Base-by-base conservation (phyloP, 176 grass and related monocot genomes). In the Triticum turgidum region DNA sequence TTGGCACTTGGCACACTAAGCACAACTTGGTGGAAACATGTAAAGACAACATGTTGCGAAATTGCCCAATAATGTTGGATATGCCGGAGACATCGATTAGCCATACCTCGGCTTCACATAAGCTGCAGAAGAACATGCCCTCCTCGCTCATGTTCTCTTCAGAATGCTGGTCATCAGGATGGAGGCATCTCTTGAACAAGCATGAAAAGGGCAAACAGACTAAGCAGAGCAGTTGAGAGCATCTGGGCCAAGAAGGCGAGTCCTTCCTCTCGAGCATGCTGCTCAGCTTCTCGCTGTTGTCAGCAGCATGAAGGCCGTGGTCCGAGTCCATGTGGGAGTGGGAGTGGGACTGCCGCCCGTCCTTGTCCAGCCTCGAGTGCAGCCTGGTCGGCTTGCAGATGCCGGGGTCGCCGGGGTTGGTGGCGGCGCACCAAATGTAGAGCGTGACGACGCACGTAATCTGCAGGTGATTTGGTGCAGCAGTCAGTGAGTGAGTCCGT, bases 91-190 rank as follows among this genome's bases (percentile, higher is more conserved):
- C 21, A 69, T 61, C 11, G 39, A 5, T 35, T 73, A 27, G 42
- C n/a, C 29, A 38, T 96, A 98, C 97, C 97, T 96, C 94, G 58
- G 90, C 97, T 87, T 99, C 94, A 58, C 97, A 99, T 32, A 96
- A 62, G 85, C 97, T 99, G 84, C 94, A 99, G 85, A 96, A 99
- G 73, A 99, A 96, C 92, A 95, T 93, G 77, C 94, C 97, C 27
- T 96, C 94, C 80, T 99, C 97, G 62, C 92, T 89, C 72, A 77
- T 81, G 69, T 94, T 69, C 3, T 94, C 86, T 67, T 96, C 97
- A 83, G 94, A 94, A 61, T 67, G 86, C 27, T 90, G 82, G 56
- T 88, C 84, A 38, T 82, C 73, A 7, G 44, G 29, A 86, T 83
- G 83, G 52, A 85, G 37, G 62, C 90, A 96, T 82, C 29, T 72